Percentiles rank a stretch among this genome's conserved stretches.
phyloP scores from a whole-genome alignment of 129 eudicot species.

The Chrysanthemum seticuspe region DNA sequence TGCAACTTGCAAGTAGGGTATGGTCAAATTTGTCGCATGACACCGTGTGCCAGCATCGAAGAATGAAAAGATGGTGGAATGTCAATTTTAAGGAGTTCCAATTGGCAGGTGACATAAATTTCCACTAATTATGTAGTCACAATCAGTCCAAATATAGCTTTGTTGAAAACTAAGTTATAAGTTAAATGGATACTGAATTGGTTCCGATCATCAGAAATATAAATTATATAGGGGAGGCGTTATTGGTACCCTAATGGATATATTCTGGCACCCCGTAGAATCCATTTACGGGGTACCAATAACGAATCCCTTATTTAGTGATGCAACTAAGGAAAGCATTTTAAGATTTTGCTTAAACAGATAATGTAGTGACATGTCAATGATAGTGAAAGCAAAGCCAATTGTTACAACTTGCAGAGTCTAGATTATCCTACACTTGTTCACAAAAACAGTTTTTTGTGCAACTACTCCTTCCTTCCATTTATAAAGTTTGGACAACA shows the following conservation, averaged over 20 bases:
- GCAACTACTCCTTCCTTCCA: too few species aligned
- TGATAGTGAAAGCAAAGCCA: slow-evolving; percentile 11
- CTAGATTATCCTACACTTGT: neutral
- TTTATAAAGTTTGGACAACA: too few species aligned
- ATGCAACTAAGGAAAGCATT: neutral
- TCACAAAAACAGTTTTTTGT: neutral
- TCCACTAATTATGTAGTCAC: slow-evolving; percentile 16
- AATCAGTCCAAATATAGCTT: slow-evolving; percentile 5
- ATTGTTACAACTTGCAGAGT: neutral
- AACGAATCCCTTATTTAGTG: too few species aligned
- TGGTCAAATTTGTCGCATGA: too few species aligned
- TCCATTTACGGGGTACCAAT: too few species aligned
- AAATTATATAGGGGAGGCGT: neutral
- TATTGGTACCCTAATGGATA: too few species aligned
- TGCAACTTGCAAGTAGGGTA: too few species aligned
- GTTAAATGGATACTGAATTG: slow-evolving; percentile 20
- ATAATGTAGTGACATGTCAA: neutral
- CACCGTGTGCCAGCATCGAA: neutral
- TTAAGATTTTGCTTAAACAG: neutral
- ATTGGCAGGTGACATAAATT: slow-evolving; percentile 14
- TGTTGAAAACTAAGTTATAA: neutral
- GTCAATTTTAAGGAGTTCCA: slow-evolving; percentile 7
- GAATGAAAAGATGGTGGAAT: slow-evolving; percentile 8
- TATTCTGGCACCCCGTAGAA: too few species aligned
- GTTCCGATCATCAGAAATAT: slow-evolving; percentile 3